Base-by-base conservation (phyloP, 345 rosid genomes). In the Gossypium ekmanianum region DNA sequence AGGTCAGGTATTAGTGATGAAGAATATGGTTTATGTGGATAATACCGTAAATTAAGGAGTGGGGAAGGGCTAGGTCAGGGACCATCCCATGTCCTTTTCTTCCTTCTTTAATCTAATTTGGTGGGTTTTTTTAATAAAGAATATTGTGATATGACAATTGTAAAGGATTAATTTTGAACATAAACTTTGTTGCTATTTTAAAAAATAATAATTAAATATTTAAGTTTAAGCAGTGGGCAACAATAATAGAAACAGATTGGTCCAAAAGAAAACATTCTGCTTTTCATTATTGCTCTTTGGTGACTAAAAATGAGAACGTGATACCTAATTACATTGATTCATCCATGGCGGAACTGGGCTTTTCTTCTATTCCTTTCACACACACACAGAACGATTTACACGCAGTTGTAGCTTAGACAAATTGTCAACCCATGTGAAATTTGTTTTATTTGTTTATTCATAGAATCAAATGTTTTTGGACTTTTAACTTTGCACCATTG, bases 181-280 rank as follows among this genome's bases (percentile, higher is more conserved):
- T 34, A 34, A 34, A 34, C 6, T 5, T 34, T 34, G 41, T 34
- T 5, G 41, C 7, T 34, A 34, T 34, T 34, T 34, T 34, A 4
- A 5, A 34, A 34, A 5, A 34, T 4, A 4, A 34, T 34, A 34
- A 34, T 34, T 4, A 34, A 34, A 34, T 34, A 48, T 48, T 48
- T 48, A 48, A 48, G 1, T 34, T 61, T 61, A 29, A 14, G 43
- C 44, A 29, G 11, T 29, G 14, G 3, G 9, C 39, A 16, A 2
- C 45, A 62, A 34, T 62, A 62, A 14, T 8, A 27, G 67, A 62
- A 62, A 16, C 67, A 62, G 11, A 62, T 61, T 34, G 67, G 67
- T 34, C 20, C 29, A 62, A 29, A 41, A 14, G 34, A 1, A 34
- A 34, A 14, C 41, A 27, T 14, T 61, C 16, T 29, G 67, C 67